Percentiles rank a stretch among this genome's conserved stretches.
phyloP scores from a whole-genome alignment of 139 green algal genomes.

The Micractinium conductrix region DNA sequence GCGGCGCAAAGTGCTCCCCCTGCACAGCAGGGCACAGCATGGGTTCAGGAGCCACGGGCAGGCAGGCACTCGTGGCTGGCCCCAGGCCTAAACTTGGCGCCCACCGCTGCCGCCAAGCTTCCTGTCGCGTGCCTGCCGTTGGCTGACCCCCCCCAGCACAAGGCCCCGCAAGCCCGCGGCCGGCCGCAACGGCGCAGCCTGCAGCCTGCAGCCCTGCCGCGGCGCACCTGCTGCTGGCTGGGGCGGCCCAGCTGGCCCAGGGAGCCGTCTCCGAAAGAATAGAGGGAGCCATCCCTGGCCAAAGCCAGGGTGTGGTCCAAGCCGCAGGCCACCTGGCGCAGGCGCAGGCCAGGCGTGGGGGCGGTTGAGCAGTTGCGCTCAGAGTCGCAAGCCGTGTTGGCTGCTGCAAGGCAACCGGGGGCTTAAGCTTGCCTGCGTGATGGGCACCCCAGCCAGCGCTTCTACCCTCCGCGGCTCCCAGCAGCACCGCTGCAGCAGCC shows the following conservation, averaged over 20 bases:
- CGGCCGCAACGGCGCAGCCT: no score
- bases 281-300: conserved; percentile 28
- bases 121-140: no score
- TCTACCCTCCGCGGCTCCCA: conserved; percentile 43
- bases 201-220: background rate
- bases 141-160: no score
- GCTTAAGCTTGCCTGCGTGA: background rate
- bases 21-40: background rate
- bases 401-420: background rate
- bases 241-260: conserved; percentile 48
- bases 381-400: background rate
- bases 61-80: no score
- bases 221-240: background rate
- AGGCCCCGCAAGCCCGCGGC: no score
- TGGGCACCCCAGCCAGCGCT: background rate
- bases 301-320: conserved; percentile 54
- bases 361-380: no score
- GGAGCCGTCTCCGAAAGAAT: conserved; percentile 50
- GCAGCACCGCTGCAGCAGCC: conserved; percentile 27
- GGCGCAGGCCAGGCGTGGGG: no score
- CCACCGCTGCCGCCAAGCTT: no score
- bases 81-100: no score
- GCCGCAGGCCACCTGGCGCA: conserved; percentile 39
- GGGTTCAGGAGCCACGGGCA: no score
- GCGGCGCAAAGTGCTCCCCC: background rate